Evolutionary conservation across 2,329 filamentous ascomycete species (phyloP).

Genomic region (Dothistroma pini): DNA sequence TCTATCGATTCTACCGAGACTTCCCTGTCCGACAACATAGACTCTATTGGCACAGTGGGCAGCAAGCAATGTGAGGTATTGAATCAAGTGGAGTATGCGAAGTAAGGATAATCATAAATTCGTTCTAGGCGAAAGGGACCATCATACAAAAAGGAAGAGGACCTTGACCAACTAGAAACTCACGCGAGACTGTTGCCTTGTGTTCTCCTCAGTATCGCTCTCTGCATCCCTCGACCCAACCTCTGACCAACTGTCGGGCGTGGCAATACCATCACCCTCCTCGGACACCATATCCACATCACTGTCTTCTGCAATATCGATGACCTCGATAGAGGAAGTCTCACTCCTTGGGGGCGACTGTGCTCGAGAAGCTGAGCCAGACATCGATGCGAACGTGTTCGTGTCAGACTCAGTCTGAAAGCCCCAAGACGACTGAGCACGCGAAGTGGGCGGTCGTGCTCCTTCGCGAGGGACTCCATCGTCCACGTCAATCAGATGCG

Average conservation of each 20-base stretch:
- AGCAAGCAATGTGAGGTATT: neutral
- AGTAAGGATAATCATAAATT: neutral
- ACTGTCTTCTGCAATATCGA: constrained; percentile 33
- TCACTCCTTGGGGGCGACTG: constrained; percentile 21
- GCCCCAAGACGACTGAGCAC: constrained; percentile 24
- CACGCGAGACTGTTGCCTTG: constrained; percentile 6
- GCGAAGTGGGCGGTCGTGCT: constrained; percentile 24
- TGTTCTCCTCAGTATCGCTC: constrained; percentile 29
- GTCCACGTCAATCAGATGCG: constrained; percentile 24
- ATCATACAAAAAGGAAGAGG: constrained; percentile 3
- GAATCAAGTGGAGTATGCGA: neutral
- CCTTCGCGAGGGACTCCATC: constrained; percentile 18
- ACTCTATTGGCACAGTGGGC: neutral
- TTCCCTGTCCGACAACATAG: neutral
- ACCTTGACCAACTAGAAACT: neutral
- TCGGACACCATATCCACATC: constrained; percentile 36
- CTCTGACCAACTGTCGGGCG: constrained; percentile 38
- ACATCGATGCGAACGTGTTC: constrained; percentile 28
- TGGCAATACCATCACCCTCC: constrained; percentile 34
- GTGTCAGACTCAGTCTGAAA: constrained; percentile 30
- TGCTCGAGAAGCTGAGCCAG: constrained; percentile 18
- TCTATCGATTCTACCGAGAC: neutral
- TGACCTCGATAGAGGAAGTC: constrained; percentile 27
- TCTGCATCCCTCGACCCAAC: constrained; percentile 36
- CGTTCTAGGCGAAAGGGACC: constrained; percentile 5